Evolutionary conservation across 2,329 filamentous ascomycete species (phyloP).

Genomic region (Botrytis fabae): DNA sequence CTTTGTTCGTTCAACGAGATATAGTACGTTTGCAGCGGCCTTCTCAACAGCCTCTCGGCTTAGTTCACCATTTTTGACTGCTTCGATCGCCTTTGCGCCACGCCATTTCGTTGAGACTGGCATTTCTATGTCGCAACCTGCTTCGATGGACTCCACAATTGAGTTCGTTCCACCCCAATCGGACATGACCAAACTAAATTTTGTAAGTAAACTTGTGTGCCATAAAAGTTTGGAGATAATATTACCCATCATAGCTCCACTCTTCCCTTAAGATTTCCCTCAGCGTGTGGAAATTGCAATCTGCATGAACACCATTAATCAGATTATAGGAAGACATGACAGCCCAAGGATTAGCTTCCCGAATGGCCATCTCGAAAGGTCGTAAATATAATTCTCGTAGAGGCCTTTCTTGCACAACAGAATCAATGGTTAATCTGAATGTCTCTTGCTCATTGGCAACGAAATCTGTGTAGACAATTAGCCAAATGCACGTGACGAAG

Average conservation of each 20-base stretch:
- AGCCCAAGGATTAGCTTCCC: slow-evolving; percentile 68
- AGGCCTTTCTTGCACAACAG: slow-evolving; percentile 62
- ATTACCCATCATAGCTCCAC: slow-evolving; percentile 62
- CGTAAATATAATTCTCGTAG: slow-evolving; percentile 71
- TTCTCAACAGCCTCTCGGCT: slow-evolving; percentile 53
- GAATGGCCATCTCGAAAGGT: slow-evolving; percentile 71
- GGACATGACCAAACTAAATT: slow-evolving; percentile 53
- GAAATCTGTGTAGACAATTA: slow-evolving; percentile 50
- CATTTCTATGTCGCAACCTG: slow-evolving; percentile 60
- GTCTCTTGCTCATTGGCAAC: slow-evolving; percentile 75
- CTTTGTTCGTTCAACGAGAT: slow-evolving; percentile 61
- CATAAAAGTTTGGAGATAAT: slow-evolving; percentile 14
- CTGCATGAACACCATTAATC: slow-evolving; percentile 62
- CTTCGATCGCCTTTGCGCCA: slow-evolving; percentile 57
- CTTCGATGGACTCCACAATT: slow-evolving; percentile 54
- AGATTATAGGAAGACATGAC: slow-evolving; percentile 70
- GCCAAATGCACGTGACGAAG: slow-evolving; percentile 15
- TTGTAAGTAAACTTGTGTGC: slow-evolving; percentile 15
- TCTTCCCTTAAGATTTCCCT: slow-evolving; percentile 59
- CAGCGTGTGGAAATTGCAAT: slow-evolving; percentile 57
- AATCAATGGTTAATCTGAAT: slow-evolving; percentile 63
- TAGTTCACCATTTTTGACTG: slow-evolving; percentile 51
- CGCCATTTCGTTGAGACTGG: slow-evolving; percentile 57
- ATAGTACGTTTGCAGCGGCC: slow-evolving; percentile 60
- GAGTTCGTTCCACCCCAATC: slow-evolving; percentile 62